Evolutionary conservation across 192 early-diverging fungal genomes (phyloP).

Genomic region (Podila epigama): DNA sequence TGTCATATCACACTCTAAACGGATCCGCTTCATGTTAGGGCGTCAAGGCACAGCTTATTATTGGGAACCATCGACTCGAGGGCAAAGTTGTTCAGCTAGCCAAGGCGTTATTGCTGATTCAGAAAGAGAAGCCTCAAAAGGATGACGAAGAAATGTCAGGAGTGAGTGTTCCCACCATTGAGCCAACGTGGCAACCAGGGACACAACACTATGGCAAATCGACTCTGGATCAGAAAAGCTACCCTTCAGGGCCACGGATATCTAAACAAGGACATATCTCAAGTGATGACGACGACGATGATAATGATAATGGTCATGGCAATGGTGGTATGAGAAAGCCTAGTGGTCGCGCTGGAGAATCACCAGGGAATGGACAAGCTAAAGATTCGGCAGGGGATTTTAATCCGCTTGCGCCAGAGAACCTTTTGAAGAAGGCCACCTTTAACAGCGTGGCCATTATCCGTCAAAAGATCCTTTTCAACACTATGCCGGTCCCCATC

Average conservation of each 20-base stretch:
- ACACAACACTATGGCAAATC: neutral
- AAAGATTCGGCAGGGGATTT: neutral
- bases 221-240: neutral
- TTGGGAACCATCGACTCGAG: slow-evolving; percentile 41
- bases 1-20: neutral
- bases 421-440: slow-evolving; percentile 7
- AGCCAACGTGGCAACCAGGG: neutral
- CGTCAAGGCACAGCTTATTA: slow-evolving; percentile 33
- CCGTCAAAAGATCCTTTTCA: slow-evolving; percentile 45
- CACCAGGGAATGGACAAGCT: neutral
- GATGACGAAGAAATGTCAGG: neutral
- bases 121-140: slow-evolving; percentile 18
- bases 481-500: slow-evolving; percentile 40
- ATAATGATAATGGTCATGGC: slow-evolving; percentile 21
- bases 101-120: slow-evolving; percentile 36
- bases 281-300: slow-evolving; percentile 21
- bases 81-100: slow-evolving; percentile 31
- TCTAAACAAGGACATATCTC: too few relatives aligned
- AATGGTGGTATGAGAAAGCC: neutral
- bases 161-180: neutral
- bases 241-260: neutral
- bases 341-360: neutral
- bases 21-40: slow-evolving; percentile 4
- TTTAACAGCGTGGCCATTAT: slow-evolving; percentile 41
- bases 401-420: slow-evolving; percentile 17